Evolutionary conservation across 2,329 filamentous ascomycete species (phyloP), one percentile per base, ranked within the genome.

Genomic region (Calonectria fujianensis): DNA sequence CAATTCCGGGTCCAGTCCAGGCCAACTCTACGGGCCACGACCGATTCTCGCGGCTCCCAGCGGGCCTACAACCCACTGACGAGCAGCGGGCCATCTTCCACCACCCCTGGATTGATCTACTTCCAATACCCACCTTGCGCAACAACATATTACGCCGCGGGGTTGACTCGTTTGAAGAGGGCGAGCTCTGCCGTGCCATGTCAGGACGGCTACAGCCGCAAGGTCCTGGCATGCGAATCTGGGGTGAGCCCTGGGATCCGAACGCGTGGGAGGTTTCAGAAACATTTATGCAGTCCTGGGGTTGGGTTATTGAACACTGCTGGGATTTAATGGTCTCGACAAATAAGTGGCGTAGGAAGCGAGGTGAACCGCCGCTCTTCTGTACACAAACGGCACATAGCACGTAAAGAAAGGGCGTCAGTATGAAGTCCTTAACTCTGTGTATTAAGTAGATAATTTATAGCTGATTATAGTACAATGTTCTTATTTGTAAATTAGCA

Each of bases 111-210:
- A 51, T 51, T 51, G 59, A 64, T 18, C n/a, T 64, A 29, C 27
- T 64, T 24, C 59, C 59, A 13, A 11, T 64, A 18, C 59, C 59
- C 24, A 41, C 37, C 11, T 20, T 64, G 59, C 59, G 59, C 27
- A 24, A 31, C 24, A 64, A 64, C 27, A 41, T 64, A 41, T 64
- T 64, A 39, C 35, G 59, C 24, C 59, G 59, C 13, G 59, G 59
- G n/a, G 45, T 64, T 20, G 37, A 64, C 41, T 64, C n/a, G 13
- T 64, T 64, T 41, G 59, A 64, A 4, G 37, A 64, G 59, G 37
- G 31, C 13, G n/a, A 64, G 59, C 37, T 64, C 37, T 64, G 37
- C 37, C 59, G 41, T 31, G 59, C 35, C 59, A 39, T 64, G 35
- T 41, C n/a, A 29, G 59, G 59, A 64, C 24, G 59, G 35, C 11